Base-by-base conservation (phyloP, 108 stramenopile genomes). In the Fragilariopsis cylindrus region DNA sequence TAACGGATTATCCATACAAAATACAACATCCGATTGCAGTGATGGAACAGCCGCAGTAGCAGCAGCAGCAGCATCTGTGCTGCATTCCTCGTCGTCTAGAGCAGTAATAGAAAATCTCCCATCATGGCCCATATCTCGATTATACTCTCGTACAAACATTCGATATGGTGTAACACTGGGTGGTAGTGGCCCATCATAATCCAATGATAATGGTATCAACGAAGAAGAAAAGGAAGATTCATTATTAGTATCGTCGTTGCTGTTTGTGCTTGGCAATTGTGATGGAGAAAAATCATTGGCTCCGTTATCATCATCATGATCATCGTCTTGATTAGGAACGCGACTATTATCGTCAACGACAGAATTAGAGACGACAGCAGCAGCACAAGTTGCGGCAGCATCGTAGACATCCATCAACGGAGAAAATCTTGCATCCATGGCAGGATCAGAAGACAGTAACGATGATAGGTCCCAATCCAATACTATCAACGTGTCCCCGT, bases 1-100 rank as follows among this genome's bases (percentile, higher is more conserved):
- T n/a, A 63, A 63, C n/a, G 62, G 62, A 63, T 63, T n/a, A 15
- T 63, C 62, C 62, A 63, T 63, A 5, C 43, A 63, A 63, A 63
- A 63, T 4, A 63, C 62, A 43, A 63, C 62, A 13, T 63, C 62
- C 3, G 62, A 63, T 63, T 63, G 62, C 39, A 60, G 58, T 8
- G 58, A 60, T 40, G 58, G 19, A 9, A 40, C 62, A 41, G 43
- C n/a, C n/a, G n/a, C 1, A 43, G 8, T 39, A 19, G 18, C 58
- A 21, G 30, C 21, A 7, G 21, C 58, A 39, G 21, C 19, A n/a
- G 60, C 7, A n/a, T 7, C 7, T 30, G 30, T 30, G 30, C 30
- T 30, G 30, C 30, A 30, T 21, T 62, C 39, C 7, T 9, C 42
- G 4, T 45, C 11, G 13, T 63, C 9, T 1, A 45, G 15, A 9